Evolutionary conservation across 148 eudicot genomes (phyloP), one percentile per base, ranked within the genome.

Genomic region (Fagopyrum homotropicum): DNA sequence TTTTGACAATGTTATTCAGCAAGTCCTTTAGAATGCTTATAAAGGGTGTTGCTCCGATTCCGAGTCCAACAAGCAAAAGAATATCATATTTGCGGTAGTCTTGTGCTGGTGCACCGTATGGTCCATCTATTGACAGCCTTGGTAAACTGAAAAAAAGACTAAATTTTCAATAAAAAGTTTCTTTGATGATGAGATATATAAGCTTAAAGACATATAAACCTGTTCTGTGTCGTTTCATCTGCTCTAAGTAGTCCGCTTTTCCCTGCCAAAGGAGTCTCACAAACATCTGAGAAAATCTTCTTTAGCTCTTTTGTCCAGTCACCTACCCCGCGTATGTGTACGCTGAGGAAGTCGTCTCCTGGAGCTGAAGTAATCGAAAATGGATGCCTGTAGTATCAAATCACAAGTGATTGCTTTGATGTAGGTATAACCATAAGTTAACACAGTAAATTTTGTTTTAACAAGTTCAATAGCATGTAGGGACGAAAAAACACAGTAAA

Each of bases 341-440:
- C 84, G 78, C 96, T 90, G 46, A 95, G 90, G 77, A 77, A 95
- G 75, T 95, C 90, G 54, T 95, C 99, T 12, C 82, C 97, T 10
- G 99, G 99, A 76, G 99, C 93, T 55, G 99, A 95, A 68, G 99
- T 95, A 60, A 95, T 92, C 59, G 97, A 95, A 85, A 95, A 95
- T n/a, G 99, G 99, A 85, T 95, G 99, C 99, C 99, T 95, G 86
- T 43, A 72, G 75, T 30, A 74, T 66, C 16, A 66, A 66, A 66
- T 4, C 69, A 63, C 26, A 26, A 59, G 43, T 59, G 7, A 59
- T 59, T 59, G 66, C 26, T 19, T 26, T 55, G 7, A 16, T 16
- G 1, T 35, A 35, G 40, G 40, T 35, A 35, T 35, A 35, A 2
- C 3, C 40, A 35, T 35, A 35, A 35, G 40, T 35, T 35, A 35